phyloP scores from a whole-genome alignment of 371 early-diverging fungal species.

The Nosema muscidifuracis region DNA sequence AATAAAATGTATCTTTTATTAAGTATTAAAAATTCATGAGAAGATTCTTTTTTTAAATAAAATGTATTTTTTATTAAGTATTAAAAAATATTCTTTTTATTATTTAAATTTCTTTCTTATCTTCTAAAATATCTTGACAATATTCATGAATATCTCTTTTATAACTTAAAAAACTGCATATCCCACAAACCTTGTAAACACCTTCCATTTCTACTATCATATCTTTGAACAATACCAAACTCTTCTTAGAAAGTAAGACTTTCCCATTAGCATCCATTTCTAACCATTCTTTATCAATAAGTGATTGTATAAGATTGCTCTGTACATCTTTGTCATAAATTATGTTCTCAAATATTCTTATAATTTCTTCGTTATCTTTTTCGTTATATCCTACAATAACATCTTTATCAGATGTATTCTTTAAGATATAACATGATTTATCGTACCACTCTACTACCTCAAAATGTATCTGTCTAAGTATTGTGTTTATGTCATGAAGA shows the following conservation, averaged over 20 bases:
- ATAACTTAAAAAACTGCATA: conserved; percentile 12
- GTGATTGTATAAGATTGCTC: conserved; percentile 3
- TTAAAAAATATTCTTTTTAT: too few species aligned
- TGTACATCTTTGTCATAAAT: not conserved
- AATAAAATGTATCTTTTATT: conserved; percentile 2
- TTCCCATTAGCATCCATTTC: not conserved
- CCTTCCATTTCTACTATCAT: conserved; percentile 14
- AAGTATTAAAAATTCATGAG: not conserved
- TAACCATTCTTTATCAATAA: conserved; percentile 26
- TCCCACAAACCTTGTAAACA: not conserved
- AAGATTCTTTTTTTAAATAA: too few species aligned
- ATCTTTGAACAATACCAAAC: conserved; percentile 14
- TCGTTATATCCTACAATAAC: not conserved
- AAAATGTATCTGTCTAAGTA: conserved; percentile 14
- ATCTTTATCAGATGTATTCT: not conserved
- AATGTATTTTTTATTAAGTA: too few species aligned
- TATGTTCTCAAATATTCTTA: conserved; percentile 9
- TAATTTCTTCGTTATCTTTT: not conserved
- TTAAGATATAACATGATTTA: conserved; percentile 21
- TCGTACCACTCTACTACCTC: conserved; percentile 25
- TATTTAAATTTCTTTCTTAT: not conserved
- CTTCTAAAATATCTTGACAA: conserved; percentile 14
- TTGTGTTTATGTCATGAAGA: conserved; percentile 6
- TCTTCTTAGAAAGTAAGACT: not conserved
- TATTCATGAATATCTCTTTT: conserved; percentile 12